phyloP scores from a whole-genome alignment of 164 flowering plant species.

The Vitis labrusca region DNA sequence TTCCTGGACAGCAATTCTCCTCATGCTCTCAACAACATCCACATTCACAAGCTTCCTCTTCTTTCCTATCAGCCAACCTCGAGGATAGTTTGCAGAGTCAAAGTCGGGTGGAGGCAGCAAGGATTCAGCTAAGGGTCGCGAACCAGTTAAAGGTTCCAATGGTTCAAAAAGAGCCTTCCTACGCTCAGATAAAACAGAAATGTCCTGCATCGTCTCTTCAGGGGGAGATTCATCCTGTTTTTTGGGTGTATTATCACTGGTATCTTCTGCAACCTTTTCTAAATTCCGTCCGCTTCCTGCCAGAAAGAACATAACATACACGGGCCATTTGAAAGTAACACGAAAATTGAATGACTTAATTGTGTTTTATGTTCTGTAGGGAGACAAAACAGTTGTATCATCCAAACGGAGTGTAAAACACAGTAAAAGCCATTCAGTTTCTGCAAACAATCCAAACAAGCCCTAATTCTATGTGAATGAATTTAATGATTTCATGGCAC shows the following conservation, averaged over 20 bases:
- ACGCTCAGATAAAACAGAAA: constrained; percentile 63
- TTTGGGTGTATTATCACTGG: constrained; percentile 20
- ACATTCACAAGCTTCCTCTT: constrained; percentile 94
- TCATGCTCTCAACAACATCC: constrained; percentile 97
- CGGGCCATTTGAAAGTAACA: too few species aligned
- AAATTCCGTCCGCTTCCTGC: constrained; percentile 41
- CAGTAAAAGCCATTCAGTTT: too few species aligned
- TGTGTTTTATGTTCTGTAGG: too few species aligned
- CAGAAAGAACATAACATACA: constrained; percentile 14
- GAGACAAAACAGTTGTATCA: too few species aligned
- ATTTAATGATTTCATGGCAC: too few species aligned
- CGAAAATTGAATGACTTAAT: too few species aligned
- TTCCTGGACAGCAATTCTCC: constrained; percentile 90
- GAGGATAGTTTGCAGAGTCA: constrained; percentile 75
- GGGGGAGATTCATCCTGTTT: constrained; percentile 34
- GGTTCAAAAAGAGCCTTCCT: constrained; percentile 93
- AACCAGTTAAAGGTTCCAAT: constrained; percentile 53
- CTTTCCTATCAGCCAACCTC: constrained; percentile 94
- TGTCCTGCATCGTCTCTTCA: constrained; percentile 33
- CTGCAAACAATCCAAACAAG: too few species aligned
- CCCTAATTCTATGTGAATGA: too few species aligned
- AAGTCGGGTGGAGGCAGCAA: constrained; percentile 94
- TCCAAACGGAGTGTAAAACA: too few species aligned
- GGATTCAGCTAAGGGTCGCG: constrained; percentile 53
- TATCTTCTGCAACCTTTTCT: constrained; percentile 35